Evolutionary conservation across 805 yeast species (phyloP).

Genomic region (Millerago galiae): DNA sequence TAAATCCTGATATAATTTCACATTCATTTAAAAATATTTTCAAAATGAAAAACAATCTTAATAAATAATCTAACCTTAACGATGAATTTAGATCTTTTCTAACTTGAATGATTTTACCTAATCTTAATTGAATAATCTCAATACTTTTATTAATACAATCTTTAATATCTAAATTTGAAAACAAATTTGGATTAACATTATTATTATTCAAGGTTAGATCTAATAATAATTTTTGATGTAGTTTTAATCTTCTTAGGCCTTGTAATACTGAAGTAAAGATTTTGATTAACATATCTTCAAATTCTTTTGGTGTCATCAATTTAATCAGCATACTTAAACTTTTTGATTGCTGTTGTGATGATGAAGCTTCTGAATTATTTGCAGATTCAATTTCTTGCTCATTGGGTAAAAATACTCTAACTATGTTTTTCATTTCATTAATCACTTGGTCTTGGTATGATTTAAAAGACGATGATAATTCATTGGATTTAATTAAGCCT

Average conservation of each 20-base stretch:
- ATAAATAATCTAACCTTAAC: slow-evolving; percentile 52
- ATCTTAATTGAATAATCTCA: slow-evolving; percentile 63
- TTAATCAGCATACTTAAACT: slow-evolving; percentile 42
- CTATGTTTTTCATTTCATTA: slow-evolving; percentile 65
- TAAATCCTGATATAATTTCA: slow-evolving; percentile 69
- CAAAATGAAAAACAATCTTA: slow-evolving; percentile 58
- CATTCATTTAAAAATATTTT: slow-evolving; percentile 74
- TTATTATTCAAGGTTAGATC: slow-evolving; percentile 52
- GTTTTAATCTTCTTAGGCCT: slow-evolving; percentile 63
- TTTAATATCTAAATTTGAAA: slow-evolving; percentile 62
- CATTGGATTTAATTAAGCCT: slow-evolving; percentile 57
- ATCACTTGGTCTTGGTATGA: slow-evolving; percentile 63
- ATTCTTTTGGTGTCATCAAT: slow-evolving; percentile 65
- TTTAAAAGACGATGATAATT: slow-evolving; percentile 53
- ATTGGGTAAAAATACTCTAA: slow-evolving; percentile 57
- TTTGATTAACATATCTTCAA: slow-evolving; percentile 58
- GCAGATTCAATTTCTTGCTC: slow-evolving; percentile 26
- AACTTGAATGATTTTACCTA: slow-evolving; percentile 72
- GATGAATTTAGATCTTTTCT: slow-evolving; percentile 65
- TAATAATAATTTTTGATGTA: slow-evolving; percentile 73
- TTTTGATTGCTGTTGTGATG: slow-evolving; percentile 17
- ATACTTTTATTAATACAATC: slow-evolving; percentile 61
- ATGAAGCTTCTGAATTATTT: slow-evolving; percentile 4
- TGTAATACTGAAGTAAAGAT: slow-evolving; percentile 64
- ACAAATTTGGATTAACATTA: slow-evolving; percentile 26